Conservation (phyloP, 306 rosid genomes). For the Cucurbita argyrosperma region DNA sequence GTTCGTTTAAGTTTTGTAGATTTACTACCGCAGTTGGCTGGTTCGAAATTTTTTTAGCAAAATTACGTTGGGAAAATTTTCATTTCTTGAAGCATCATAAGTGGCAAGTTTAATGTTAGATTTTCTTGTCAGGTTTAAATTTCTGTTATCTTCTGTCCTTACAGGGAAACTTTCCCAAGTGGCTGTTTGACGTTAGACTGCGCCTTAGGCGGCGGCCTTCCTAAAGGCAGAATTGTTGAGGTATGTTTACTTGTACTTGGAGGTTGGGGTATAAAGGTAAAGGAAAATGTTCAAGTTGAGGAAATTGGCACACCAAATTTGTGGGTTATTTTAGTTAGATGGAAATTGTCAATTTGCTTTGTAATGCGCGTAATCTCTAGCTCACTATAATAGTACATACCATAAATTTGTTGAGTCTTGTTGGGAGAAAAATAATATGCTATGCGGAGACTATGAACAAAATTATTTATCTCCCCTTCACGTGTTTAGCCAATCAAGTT, state of each 20-base stretch:
- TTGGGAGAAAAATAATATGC: too few relatives aligned
- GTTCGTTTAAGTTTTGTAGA: not conserved
- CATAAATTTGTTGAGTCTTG: not conserved
- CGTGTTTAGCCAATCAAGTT: too few relatives aligned
- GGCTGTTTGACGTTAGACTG: conserved; percentile 92
- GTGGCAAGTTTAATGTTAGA: not conserved
- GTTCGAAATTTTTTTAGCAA: not conserved
- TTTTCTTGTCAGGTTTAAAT: not conserved
- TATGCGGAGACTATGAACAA: too few relatives aligned
- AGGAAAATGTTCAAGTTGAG: not conserved
- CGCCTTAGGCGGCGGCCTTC: conserved; percentile 97
- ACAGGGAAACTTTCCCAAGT: conserved; percentile 97
- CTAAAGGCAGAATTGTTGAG: conserved; percentile 97
- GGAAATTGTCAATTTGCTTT: not conserved
- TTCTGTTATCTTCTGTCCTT: not conserved
- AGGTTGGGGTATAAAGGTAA: not conserved
- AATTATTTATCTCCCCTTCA: too few relatives aligned
- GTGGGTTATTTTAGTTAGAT: not conserved
- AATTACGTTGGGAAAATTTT: not conserved
- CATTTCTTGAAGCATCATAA: not conserved
- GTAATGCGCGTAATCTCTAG: not conserved
- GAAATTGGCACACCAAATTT: not conserved
- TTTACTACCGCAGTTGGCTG: not conserved
- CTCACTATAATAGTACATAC: not conserved
- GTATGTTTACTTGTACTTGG: conserved; percentile 18